Evolutionary conservation across 2,329 filamentous ascomycete genomes (phyloP).

Genomic region (Ustulina deusta): DNA sequence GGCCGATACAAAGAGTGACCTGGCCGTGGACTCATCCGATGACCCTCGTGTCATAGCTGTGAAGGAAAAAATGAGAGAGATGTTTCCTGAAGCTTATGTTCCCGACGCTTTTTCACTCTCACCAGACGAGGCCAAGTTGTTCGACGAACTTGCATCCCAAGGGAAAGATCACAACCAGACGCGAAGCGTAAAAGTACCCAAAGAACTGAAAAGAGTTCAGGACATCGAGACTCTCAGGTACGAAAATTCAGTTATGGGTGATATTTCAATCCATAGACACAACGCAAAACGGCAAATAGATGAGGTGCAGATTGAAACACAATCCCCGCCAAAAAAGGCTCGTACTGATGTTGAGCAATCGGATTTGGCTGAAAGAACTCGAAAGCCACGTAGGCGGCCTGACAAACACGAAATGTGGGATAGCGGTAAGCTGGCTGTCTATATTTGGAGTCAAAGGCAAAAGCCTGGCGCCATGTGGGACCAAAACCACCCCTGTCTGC

Average conservation of each 20-base stretch:
- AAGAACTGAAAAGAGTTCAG: constrained; percentile 44
- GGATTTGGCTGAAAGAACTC: constrained; percentile 46
- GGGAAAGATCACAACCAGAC: constrained; percentile 35
- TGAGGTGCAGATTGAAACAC: constrained; percentile 41
- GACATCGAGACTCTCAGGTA: constrained; percentile 48
- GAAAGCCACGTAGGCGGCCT: constrained; percentile 33
- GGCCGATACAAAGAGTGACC: constrained; percentile 16
- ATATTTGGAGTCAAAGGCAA: constrained; percentile 48
- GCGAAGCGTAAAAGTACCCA: constrained; percentile 31
- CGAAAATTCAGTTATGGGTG: constrained; percentile 49
- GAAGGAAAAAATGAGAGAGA: constrained; percentile 61
- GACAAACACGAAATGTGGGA: constrained; percentile 45
- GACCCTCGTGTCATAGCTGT: constrained; percentile 57
- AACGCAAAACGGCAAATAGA: constrained; percentile 40
- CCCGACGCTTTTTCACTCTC: constrained; percentile 55
- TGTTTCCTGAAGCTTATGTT: constrained; percentile 60
- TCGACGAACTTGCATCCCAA: constrained; percentile 48
- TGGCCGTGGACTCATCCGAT: constrained; percentile 52
- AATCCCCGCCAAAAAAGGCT: constrained; percentile 35
- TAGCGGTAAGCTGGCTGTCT: constrained; percentile 46
- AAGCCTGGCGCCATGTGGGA: constrained; percentile 42
- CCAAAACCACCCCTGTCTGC: constrained; percentile 40
- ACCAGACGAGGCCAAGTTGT: constrained; percentile 51
- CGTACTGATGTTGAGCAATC: constrained; percentile 33
- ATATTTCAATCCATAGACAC: constrained; percentile 35